A percentile compares a stretch with the other conserved stretches of the same genome.
Conservation (phyloP, 148 eudicot species). For the Amaranthus palmeri region DNA sequence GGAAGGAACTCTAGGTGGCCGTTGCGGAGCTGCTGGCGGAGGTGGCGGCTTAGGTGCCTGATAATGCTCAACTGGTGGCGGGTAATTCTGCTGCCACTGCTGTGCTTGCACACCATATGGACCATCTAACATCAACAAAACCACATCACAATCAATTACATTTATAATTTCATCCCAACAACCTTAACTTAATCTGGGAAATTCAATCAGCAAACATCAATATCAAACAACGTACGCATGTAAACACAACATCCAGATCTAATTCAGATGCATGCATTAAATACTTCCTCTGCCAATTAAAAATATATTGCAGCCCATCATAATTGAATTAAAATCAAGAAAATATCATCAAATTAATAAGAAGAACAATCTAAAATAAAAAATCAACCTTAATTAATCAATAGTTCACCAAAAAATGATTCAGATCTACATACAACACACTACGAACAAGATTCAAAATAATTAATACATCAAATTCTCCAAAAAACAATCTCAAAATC, state of each 20-base stretch:
- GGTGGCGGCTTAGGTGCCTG: slow-evolving; percentile 48
- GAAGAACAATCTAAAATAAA: too few species aligned
- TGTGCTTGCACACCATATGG: slow-evolving; percentile 57
- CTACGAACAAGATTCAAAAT: too few species aligned
- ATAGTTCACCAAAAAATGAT: neutral
- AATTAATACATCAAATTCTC: too few species aligned
- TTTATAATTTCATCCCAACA: neutral
- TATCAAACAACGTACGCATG: neutral
- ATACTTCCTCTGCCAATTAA: too few species aligned
- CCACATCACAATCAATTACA: slow-evolving; percentile 8
- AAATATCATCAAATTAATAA: too few species aligned
- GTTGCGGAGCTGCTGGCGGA: slow-evolving; percentile 47
- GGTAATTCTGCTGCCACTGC: slow-evolving; percentile 72
- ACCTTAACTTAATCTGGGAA: neutral
- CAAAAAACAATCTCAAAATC: too few species aligned
- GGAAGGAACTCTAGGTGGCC: slow-evolving; percentile 51
- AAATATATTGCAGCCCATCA: too few species aligned
- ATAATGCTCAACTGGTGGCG: slow-evolving; percentile 63
- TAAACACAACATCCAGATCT: neutral
- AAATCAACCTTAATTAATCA: neutral
- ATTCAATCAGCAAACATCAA: neutral
- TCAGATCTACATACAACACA: too few species aligned
- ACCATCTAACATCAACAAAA: slow-evolving; percentile 43
- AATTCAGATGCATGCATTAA: neutral
- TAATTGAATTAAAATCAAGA: too few species aligned